phyloP scores from a whole-genome alignment of 2,329 filamentous ascomycete species.

The Pseudopyricularia javanii region DNA sequence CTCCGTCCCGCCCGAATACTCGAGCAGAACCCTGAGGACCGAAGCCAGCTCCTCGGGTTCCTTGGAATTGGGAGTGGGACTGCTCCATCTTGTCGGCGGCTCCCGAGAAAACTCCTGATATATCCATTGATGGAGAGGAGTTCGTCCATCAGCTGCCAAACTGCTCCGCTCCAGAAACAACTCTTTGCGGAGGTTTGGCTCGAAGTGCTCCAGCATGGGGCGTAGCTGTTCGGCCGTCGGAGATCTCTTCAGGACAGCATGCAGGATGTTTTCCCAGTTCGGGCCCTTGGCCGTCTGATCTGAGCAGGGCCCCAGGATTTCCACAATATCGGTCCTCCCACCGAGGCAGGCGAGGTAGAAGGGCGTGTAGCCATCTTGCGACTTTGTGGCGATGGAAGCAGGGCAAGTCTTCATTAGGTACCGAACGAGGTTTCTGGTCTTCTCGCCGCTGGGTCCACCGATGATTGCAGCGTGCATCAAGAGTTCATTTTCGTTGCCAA shows the following conservation, averaged over 20 bases:
- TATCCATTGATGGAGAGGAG: conserved; percentile 34
- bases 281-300: conserved; percentile 54
- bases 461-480: conserved; percentile 56
- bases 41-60: conserved; percentile 18
- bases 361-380: conserved; percentile 47
- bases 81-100: background rate
- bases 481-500: conserved; percentile 43
- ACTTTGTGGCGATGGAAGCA: conserved; percentile 49
- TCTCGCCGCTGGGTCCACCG: conserved; percentile 15
- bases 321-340: conserved; percentile 39
- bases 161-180: conserved; percentile 48
- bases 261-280: conserved; percentile 54
- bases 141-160: conserved; percentile 34
- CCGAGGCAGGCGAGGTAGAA: conserved; percentile 53
- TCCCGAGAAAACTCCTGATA: conserved; percentile 11
- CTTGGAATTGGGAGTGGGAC: background rate
- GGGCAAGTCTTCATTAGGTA: conserved; percentile 55
- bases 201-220: conserved; percentile 44
- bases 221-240: conserved; percentile 24
- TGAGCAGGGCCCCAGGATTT: conserved; percentile 52
- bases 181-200: conserved; percentile 39
- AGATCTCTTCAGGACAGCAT: conserved; percentile 32
- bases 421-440: conserved; percentile 43
- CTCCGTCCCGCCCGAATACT: conserved; percentile 37
- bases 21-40: conserved; percentile 36